A percentile compares a stretch with the other conserved stretches of the same genome.
Evolutionary conservation across 352 stramenopile genomes (phyloP).

Genomic region (Pythium brachiatum): DNA sequence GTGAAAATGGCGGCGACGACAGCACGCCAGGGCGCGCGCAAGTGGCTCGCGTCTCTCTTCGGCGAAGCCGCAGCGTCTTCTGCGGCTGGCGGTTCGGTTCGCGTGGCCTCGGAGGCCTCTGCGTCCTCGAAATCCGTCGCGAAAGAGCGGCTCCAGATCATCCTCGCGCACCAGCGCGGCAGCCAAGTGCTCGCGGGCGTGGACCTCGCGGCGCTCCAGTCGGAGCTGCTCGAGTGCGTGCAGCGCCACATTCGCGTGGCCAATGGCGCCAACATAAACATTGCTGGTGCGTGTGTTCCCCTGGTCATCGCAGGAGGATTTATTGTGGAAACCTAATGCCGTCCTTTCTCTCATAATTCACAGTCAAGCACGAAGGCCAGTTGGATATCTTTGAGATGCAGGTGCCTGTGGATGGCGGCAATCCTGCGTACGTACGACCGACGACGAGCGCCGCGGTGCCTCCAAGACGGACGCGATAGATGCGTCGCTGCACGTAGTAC

Average conservation of each 20-base stretch:
- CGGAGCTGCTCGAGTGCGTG: conserved; percentile 83
- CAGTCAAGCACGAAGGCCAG: conserved; percentile 85
- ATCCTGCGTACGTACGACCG: conserved; percentile 26
- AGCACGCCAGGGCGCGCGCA: conserved; percentile 60
- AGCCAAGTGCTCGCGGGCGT: conserved; percentile 82
- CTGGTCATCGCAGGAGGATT: no score
- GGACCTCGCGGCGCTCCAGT: conserved; percentile 72
- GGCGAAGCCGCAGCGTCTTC: conserved; percentile 41
- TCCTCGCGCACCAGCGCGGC: conserved; percentile 83
- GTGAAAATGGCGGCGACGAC: conserved; percentile 43
- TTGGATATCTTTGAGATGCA: conserved; percentile 92
- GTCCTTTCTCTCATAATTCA: no score
- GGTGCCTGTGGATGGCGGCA: conserved; percentile 72
- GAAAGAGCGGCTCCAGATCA: conserved; percentile 89
- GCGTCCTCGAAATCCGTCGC: conserved; percentile 75
- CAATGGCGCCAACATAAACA: conserved; percentile 88
- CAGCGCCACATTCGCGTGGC: conserved; percentile 86
- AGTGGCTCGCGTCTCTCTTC: conserved; percentile 79
- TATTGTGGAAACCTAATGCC: no score
- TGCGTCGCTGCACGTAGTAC: no score
- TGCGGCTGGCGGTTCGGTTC: conserved; percentile 16
- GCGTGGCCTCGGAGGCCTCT: conserved; percentile 16
- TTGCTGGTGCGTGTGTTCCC: conserved; percentile 50
- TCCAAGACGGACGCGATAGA: conserved; percentile 27
- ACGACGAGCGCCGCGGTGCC: conserved; percentile 6